Percentiles rank a stretch among this genome's conserved stretches.
phyloP scores from a whole-genome alignment of 148 eudicot species.

The Dysphania ambrosioides region DNA sequence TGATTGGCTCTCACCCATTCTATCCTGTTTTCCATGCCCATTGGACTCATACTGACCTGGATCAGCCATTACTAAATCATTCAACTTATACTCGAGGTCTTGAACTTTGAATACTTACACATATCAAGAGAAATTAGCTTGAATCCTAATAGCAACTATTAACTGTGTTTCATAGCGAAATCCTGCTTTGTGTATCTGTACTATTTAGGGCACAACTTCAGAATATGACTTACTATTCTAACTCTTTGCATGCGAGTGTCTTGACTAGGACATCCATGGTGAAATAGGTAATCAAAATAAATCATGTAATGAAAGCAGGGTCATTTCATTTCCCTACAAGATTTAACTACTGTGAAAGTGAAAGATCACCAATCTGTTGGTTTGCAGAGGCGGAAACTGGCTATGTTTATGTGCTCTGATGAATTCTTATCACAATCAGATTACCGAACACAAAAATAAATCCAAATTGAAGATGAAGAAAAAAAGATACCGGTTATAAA shows the following conservation, averaged over 20 bases:
- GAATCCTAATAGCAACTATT: too few species aligned
- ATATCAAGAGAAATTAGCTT: not conserved
- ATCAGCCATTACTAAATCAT: not conserved
- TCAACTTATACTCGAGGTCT: conserved; percentile 14
- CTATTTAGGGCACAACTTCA: too few species aligned
- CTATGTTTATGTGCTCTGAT: not conserved
- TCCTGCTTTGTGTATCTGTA: too few species aligned
- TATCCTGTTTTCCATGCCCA: conserved; percentile 23
- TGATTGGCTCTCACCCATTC: conserved; percentile 18
- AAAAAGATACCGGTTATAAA: conserved; percentile 25
- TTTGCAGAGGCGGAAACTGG: not conserved
- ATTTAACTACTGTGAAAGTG: not conserved
- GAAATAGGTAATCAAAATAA: too few species aligned
- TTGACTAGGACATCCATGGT: too few species aligned
- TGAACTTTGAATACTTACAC: not conserved
- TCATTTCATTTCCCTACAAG: not conserved
- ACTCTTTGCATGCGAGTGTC: too few species aligned
- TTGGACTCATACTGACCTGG: conserved; percentile 31
- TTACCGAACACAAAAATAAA: not conserved
- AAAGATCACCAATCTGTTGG: not conserved
- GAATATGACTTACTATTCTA: too few species aligned
- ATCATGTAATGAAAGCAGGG: not conserved
- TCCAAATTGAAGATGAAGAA: not conserved
- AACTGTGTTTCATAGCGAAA: not conserved
- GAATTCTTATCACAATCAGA: not conserved